phyloP scores from a whole-genome alignment of 768 basidiomycete species.

The Pholiota microspora region DNA sequence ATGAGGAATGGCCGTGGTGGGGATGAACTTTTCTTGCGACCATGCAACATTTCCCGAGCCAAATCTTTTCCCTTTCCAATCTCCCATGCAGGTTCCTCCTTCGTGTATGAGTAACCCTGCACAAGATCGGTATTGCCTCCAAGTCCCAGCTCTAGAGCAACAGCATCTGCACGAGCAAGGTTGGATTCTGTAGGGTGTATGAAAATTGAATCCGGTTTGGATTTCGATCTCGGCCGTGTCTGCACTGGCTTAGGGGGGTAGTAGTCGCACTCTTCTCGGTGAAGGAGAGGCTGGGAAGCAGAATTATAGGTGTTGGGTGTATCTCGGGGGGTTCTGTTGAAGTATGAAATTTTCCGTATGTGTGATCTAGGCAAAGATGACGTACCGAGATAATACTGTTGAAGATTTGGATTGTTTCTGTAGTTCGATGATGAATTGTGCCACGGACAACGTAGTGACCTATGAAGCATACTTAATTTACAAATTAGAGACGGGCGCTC shows the following conservation, averaged over 20 bases:
- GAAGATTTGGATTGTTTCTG: slow-evolving; percentile 17
- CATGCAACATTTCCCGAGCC: slow-evolving; percentile 43
- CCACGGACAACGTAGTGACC: slow-evolving; percentile 54
- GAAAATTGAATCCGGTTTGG: slow-evolving; percentile 57
- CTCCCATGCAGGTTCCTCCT: slow-evolving; percentile 45
- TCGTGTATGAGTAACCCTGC: slow-evolving; percentile 31
- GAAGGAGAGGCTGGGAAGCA: slow-evolving; percentile 15
- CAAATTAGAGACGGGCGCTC: neutral
- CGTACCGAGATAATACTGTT: slow-evolving; percentile 16
- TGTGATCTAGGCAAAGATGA: neutral
- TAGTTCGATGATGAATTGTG: slow-evolving; percentile 58
- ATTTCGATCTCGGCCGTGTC: slow-evolving; percentile 44
- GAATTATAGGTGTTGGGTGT: slow-evolving; percentile 6
- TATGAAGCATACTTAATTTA: slow-evolving; percentile 20
- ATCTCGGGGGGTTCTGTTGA: neutral
- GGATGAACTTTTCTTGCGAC: slow-evolving; percentile 7
- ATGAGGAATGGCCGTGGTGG: slow-evolving; percentile 20
- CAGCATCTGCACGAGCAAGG: slow-evolving; percentile 63
- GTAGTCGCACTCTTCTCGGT: slow-evolving; percentile 16
- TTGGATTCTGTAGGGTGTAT: slow-evolving; percentile 66
- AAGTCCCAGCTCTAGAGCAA: slow-evolving; percentile 54
- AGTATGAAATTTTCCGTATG: neutral
- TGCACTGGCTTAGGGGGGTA: slow-evolving; percentile 18
- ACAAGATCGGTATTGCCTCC: slow-evolving; percentile 47
- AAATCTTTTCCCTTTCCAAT: slow-evolving; percentile 48